Evolutionary conservation across 2,329 filamentous ascomycete species (phyloP).

Genomic region (Ophiostoma australiae): DNA sequence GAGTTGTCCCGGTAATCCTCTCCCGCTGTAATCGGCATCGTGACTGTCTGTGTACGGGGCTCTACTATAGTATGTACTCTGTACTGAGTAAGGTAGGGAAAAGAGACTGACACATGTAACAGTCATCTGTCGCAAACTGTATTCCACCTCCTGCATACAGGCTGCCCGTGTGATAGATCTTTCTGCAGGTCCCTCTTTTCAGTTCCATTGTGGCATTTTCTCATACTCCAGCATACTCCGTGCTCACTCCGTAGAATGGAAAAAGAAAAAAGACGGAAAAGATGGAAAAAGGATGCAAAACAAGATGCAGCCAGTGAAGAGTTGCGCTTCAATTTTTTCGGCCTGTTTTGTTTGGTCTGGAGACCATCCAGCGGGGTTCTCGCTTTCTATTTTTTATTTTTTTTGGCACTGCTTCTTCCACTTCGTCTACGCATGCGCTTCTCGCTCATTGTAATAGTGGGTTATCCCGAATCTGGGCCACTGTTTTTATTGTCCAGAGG

Average conservation of each 20-base stretch:
- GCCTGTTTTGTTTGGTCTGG: constrained; percentile 27
- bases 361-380: constrained; percentile 19
- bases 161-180: neutral
- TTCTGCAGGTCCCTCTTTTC: constrained; percentile 3
- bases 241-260: neutral
- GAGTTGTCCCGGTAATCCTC: constrained; percentile 22
- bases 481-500: neutral
- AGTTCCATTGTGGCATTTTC: neutral
- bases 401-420: neutral
- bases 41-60: neutral
- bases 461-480: constrained; percentile 13
- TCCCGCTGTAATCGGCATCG: constrained; percentile 16
- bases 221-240: neutral
- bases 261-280: neutral
- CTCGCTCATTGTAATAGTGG: constrained; percentile 7
- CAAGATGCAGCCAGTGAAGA: constrained; percentile 2
- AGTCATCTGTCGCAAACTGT: neutral
- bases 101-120: neutral
- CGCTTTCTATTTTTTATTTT: neutral
- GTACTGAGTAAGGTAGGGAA: neutral
- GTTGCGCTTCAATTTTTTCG: constrained; percentile 18
- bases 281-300: neutral
- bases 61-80: neutral
- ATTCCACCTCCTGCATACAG: neutral
- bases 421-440: neutral